Evolutionary conservation across 2,329 filamentous ascomycete species (phyloP), one percentile per base, ranked within the genome.

Genomic region (Xylaria sp.): DNA sequence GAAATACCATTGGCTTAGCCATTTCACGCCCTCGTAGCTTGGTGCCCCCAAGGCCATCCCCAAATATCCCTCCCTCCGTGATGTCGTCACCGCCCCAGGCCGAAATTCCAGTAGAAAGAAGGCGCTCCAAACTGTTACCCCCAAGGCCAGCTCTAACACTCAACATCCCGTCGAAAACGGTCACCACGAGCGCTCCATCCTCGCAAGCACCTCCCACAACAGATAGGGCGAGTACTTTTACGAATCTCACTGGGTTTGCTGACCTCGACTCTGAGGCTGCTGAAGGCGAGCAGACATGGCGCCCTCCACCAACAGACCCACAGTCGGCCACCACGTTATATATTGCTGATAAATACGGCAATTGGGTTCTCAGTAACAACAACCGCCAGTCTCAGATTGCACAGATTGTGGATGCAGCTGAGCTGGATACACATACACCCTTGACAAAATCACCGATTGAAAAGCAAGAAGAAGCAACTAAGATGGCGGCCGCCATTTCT

Each of bases 301-400:
- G 84, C 13, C 85, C 84, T 6, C 85, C 85, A 0, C 81, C 83
- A 2, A 79, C 80, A 1, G 83, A 82, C 23, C 83, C 85, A 1
- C 78, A 80, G 50, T 84, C 84, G 1, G 83, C 83, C 0, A 81
- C 82, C 2, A 82, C 83, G 0, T 82, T 83, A 54, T 88, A 87
- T 71, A 81, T 87, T 56, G 82, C 85, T 41, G 86, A 88, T 74
- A 84, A 81, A 74, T 81, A 81, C 71, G 84, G 86, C 0, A 88
- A 88, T 74, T 88, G 86, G 86, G 81, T 86, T 18, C 79, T 87
- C 8, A 81, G 81, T 44, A 83, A 83, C 68, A 72, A 79, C 5
- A 78, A 78, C 52, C 77, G 77, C 44, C 72, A 66, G 56, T 74
- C 74, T 2, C 70, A 74, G 32, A 50, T 74, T 10, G 71, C 67